Percentiles rank a stretch among this genome's conserved stretches.
phyloP scores from a whole-genome alignment of 2,329 filamentous ascomycete genomes.

The Emmonsiellopsis sp. region DNA sequence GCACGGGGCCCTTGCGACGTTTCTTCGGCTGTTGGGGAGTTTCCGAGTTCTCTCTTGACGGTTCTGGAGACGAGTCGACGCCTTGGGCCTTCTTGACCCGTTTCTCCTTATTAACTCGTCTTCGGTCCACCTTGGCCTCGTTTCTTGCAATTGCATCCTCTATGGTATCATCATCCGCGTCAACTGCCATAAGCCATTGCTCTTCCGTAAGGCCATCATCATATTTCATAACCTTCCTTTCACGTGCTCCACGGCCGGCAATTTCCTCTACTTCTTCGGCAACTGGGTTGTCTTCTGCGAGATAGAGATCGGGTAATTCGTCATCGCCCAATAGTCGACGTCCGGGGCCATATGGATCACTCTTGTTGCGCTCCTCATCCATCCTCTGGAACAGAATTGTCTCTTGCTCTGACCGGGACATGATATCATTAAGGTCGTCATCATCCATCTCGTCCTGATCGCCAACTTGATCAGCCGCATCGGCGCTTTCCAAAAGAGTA shows the following conservation, averaged over 20 bases:
- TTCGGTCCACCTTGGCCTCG: conserved; percentile 70
- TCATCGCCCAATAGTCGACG: conserved; percentile 78
- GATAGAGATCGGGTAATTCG: conserved; percentile 89
- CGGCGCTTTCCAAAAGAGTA: conserved; percentile 76
- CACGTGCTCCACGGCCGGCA: conserved; percentile 81
- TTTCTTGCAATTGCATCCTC: conserved; percentile 90
- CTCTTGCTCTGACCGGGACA: conserved; percentile 80
- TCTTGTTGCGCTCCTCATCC: conserved; percentile 62
- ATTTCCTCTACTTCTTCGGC: conserved; percentile 70
- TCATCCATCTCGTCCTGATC: conserved; percentile 93
- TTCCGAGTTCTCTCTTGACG: conserved; percentile 76
- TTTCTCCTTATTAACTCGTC: conserved; percentile 66
- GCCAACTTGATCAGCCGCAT: conserved; percentile 58
- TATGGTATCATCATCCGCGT: conserved; percentile 89
- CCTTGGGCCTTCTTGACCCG: conserved; percentile 36
- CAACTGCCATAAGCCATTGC: conserved; percentile 96
- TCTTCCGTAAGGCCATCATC: conserved; percentile 97
- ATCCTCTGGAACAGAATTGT: conserved; percentile 69
- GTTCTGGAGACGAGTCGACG: conserved; percentile 61
- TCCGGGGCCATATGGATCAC: conserved; percentile 60
- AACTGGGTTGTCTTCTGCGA: conserved; percentile 74
- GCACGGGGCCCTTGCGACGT: conserved; percentile 67
- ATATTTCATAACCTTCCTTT: conserved; percentile 88
- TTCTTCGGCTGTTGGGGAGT: conserved; percentile 61
- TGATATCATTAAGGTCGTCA: conserved; percentile 88